Evolutionary conservation across 2,329 filamentous ascomycete species (phyloP).

Genomic region (Waltergamsia citrina): DNA sequence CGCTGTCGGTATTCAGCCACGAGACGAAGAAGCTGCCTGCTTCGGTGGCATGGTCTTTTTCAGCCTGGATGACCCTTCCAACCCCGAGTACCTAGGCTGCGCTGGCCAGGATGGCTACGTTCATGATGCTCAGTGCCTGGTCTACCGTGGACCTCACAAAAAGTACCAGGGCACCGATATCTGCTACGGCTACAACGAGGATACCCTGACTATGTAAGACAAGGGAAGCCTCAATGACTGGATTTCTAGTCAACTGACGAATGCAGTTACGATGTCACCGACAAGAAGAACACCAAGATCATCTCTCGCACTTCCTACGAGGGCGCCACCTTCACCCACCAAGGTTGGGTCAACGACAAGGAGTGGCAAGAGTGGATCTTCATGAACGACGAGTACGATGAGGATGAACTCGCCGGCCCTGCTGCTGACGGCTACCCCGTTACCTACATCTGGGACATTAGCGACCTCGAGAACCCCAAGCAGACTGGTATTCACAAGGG

Average conservation of each 20-base stretch:
- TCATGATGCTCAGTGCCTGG: slow-evolving; percentile 46
- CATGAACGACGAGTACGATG: slow-evolving; percentile 41
- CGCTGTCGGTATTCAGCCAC: slow-evolving; percentile 6
- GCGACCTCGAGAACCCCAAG: slow-evolving; percentile 7
- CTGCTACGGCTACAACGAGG: slow-evolving; percentile 45
- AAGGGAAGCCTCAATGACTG: too few relatives aligned
- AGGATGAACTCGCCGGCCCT: slow-evolving; percentile 25
- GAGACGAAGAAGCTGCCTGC: slow-evolving; percentile 4
- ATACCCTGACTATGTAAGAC: slow-evolving; percentile 36
- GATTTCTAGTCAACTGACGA: too few relatives aligned
- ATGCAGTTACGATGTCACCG: slow-evolving; percentile 30
- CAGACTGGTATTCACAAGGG: slow-evolving; percentile 28
- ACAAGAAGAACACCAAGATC: slow-evolving; percentile 34
- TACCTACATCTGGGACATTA: slow-evolving; percentile 40
- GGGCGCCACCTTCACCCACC: slow-evolving; percentile 47
- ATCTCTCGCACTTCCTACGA: slow-evolving; percentile 45
- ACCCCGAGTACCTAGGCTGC: slow-evolving; percentile 40
- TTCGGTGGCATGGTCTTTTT: slow-evolving; percentile 35
- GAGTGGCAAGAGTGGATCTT: slow-evolving; percentile 31
- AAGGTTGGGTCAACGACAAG: slow-evolving; percentile 40
- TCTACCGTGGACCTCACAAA: slow-evolving; percentile 38
- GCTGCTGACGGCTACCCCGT: slow-evolving; percentile 32
- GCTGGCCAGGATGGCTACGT: slow-evolving; percentile 44
- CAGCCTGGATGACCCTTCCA: slow-evolving; percentile 39
- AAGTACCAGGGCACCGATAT: slow-evolving; percentile 35